Evolutionary conservation across 2,329 filamentous ascomycete species (phyloP), one percentile per base, ranked within the genome.

Genomic region (Hortaea werneckii): DNA sequence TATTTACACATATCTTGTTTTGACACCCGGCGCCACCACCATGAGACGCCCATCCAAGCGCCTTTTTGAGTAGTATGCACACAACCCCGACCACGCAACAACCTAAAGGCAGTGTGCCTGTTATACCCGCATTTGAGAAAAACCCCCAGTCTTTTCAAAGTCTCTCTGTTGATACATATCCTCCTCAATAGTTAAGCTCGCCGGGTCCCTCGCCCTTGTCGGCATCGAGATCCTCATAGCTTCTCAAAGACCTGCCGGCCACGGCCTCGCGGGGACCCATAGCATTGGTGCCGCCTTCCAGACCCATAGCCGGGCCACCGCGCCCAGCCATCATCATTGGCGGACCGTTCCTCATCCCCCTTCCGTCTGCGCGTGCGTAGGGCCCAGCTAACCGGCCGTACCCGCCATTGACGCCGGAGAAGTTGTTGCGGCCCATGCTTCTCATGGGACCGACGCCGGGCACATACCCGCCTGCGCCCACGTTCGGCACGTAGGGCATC

Each of bases 161-260:
- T 2, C 4, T 20, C 20, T 20, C 32, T 35, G 32, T n/a, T 35
- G 32, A n/a, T n/a, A 35, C 9, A 35, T 4, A 35, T 35, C 32
- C 4, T 20, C 20, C 20, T 20, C 20, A 96, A 63, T 96, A 96
- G 67, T 96, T 94, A 59, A 96, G 71, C 69, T 95, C 90, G 28
- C 86, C 85, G 37, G 83, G 80, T 37, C 83, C 86, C 43, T 66
- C 86, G 35, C 67, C 67, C 38, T 58, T 54, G 42, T 69, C 70
- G n/a, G 94, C 90, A 69, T 98, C 92, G 26, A 98, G 73, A 63
- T 98, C 92, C 66, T 98, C 94, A 63, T 98, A 98, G 65, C 87
- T 95, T 76, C 94, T 95, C 54, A 98, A 70, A 50, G 86, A 95
- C 47, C 92, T 80, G 5, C 92, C 92, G 55, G 94, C 87, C 1